Evolutionary conservation across 2,329 filamentous ascomycete species (phyloP), one percentile per base, ranked within the genome.

Genomic region (Albophoma yamanashiensis): DNA sequence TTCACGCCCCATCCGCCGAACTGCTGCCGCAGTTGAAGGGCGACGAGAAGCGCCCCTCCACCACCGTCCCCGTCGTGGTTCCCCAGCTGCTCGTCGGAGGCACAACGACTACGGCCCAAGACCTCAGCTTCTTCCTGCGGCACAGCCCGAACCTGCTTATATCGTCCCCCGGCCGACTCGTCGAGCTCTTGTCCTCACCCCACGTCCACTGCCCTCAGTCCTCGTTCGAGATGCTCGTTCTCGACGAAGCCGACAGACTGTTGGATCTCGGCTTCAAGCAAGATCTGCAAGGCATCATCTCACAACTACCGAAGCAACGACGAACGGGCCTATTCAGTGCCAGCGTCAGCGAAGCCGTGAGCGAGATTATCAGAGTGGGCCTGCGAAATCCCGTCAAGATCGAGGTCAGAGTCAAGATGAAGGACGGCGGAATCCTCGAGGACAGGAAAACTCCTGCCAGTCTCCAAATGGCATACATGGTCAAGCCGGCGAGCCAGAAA

Each of bases 301-400:
- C 85, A 0, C 83, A 89, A 20, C 76, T 99, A 7, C 94, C 94
- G 0, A 99, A 99, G 70, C 94, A 99, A 72, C 82, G 94, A 58
- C 83, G 94, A 56, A 99, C 94, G 0, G 94, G 94, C 0, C 78
- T 99, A 0, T 99, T 97, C 75, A 96, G 91, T 69, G 94, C 94
- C 15, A 95, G 89, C 68, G 89, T 99, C n/a, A 94, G 89, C 67
- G 94, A 97, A 70, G 94, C 94, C 1, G 90, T 99, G 0, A 88
- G 92, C 63, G 90, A 97, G 70, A 89, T 99, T 59, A 92, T 99
- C 58, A 84, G 92, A 42, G 91, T 97, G 9, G 94, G 94, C 25
- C 77, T 97, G 64, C 83, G 94, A 43, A 97, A 99, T 73, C 94
- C 94, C 0, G 92, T 97, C 67, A 95, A 95, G 69, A 91, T 99